Evolutionary conservation across 176 grass and related monocot genomes (phyloP).

Genomic region (Raddia distichophylla): DNA sequence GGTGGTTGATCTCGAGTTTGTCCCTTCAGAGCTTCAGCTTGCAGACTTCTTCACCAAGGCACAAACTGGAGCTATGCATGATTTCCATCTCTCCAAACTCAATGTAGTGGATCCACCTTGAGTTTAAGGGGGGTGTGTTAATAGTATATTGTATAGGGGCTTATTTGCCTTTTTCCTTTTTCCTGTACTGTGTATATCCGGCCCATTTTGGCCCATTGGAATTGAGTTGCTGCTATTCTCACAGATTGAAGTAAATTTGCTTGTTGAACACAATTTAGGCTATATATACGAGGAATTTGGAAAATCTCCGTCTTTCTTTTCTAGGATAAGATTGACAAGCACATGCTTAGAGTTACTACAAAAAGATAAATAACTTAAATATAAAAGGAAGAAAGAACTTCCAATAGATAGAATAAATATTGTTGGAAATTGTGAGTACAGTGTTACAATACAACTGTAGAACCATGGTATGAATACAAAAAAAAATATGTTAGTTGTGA

Average conservation of each 20-base stretch:
- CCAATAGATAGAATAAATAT: slow-evolving; percentile 19
- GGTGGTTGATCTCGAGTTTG: no score
- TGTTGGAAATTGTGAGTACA: slow-evolving; percentile 33
- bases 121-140: no score
- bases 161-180: no score
- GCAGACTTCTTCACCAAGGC: no score
- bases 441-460: slow-evolving; percentile 38
- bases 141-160: no score
- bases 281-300: slow-evolving; percentile 10
- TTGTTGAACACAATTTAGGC: slow-evolving; percentile 14
- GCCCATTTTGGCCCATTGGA: no score
- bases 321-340: neutral
- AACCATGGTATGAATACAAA: slow-evolving; percentile 33
- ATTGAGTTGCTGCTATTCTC: no score
- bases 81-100: no score
- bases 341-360: slow-evolving; percentile 33
- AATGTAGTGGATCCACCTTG: no score
- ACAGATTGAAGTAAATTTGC: slow-evolving; percentile 2
- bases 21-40: no score
- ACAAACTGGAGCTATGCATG: no score
- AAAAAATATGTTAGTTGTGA: slow-evolving; percentile 21
- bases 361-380: slow-evolving; percentile 18
- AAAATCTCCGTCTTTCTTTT: neutral
- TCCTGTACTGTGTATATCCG: no score
- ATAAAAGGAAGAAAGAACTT: slow-evolving; percentile 37